Conservation (phyloP, 176 grass and related monocot genomes). For the Bromus sterilis region DNA sequence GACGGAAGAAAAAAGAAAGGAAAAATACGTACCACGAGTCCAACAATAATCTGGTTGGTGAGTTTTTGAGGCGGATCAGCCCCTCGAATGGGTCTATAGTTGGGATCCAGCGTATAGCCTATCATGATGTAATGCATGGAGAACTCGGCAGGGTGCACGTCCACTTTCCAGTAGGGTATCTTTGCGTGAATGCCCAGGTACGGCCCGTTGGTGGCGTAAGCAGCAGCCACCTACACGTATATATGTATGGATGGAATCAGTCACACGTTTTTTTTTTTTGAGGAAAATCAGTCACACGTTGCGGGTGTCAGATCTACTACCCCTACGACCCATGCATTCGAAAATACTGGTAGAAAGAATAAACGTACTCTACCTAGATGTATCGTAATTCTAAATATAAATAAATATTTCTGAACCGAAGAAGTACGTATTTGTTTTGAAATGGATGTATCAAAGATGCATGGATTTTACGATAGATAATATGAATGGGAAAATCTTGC, state of each 20-base stretch:
- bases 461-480: too few relatives aligned
- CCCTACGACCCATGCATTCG: too few relatives aligned
- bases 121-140: background rate
- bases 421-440: too few relatives aligned
- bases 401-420: too few relatives aligned
- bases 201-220: background rate
- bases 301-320: too few relatives aligned
- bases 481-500: too few relatives aligned
- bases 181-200: background rate
- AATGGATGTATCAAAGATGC: too few relatives aligned
- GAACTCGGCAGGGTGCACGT: background rate
- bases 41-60: slow-evolving; percentile 3
- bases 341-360: too few relatives aligned
- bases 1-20: background rate
- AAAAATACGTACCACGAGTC: background rate
- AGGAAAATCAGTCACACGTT: too few relatives aligned
- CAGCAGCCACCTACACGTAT: background rate
- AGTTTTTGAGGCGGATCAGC: background rate
- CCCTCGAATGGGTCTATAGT: background rate
- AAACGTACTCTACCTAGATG: too few relatives aligned
- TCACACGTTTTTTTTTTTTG: too few relatives aligned
- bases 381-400: too few relatives aligned
- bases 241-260: background rate
- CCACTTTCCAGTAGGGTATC: background rate
- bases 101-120: background rate